Conservation (phyloP, 2,329 filamentous ascomycete species). For the Talaromyces sp. region DNA sequence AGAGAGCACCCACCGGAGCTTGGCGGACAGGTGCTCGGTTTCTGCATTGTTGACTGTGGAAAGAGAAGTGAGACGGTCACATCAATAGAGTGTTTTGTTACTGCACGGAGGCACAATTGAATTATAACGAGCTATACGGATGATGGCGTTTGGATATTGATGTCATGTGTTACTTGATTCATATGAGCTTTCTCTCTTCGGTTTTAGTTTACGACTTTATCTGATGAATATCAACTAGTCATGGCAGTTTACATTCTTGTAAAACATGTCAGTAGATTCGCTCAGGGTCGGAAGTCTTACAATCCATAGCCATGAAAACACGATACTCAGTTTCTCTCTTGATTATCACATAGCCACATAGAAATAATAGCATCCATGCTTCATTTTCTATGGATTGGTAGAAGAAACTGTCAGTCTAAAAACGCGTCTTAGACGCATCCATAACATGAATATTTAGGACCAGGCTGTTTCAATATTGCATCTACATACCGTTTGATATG, state of each 20-base stretch:
- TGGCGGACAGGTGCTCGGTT: constrained; percentile 22
- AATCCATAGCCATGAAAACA: too few species aligned
- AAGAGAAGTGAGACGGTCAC: constrained; percentile 17
- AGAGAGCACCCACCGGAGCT: constrained; percentile 11
- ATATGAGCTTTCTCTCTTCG: background rate
- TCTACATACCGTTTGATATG: background rate
- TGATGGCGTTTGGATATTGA: constrained; percentile 1
- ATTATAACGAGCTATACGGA: background rate
- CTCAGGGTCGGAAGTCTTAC: too few species aligned
- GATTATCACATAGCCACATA: background rate
- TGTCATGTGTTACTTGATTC: background rate
- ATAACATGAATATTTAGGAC: background rate
- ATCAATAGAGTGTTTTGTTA: background rate
- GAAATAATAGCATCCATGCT: too few species aligned
- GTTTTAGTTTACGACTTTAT: background rate
- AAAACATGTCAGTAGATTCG: too few species aligned
- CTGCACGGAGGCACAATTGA: background rate
- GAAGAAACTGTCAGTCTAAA: too few species aligned
- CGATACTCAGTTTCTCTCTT: background rate
- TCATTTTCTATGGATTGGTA: too few species aligned
- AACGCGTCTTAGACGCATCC: too few species aligned
- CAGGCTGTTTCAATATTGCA: background rate
- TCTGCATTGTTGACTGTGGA: constrained; percentile 21
- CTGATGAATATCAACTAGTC: background rate
- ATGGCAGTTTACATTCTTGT: background rate